Evolutionary conservation across 2,329 filamentous ascomycete species (phyloP).

Genomic region (Ploettnerulaceae sp.): DNA sequence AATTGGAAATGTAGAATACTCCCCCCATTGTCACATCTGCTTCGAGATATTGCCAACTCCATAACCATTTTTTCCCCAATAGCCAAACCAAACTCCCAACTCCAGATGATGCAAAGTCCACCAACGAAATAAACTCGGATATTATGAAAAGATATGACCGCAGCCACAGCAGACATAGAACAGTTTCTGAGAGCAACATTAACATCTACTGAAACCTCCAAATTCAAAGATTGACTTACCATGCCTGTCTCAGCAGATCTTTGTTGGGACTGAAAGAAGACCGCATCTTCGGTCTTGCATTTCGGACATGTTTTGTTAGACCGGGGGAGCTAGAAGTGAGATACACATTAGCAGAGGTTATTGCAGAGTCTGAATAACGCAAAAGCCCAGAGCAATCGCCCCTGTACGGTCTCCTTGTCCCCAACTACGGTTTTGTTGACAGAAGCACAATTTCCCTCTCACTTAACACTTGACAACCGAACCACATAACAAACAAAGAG

Average conservation of each 20-base stretch:
- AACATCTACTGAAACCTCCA: constrained; percentile 18
- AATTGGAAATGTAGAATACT: constrained; percentile 19
- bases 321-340: constrained; percentile 72
- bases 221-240: constrained; percentile 53
- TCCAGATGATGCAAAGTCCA: constrained; percentile 6
- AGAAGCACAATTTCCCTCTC: constrained; percentile 5
- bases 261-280: constrained; percentile 99
- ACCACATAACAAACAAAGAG: constrained; percentile 46
- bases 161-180: constrained; percentile 94
- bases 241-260: constrained; percentile 96
- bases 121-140: constrained; percentile 14
- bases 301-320: constrained; percentile 79
- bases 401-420: not conserved
- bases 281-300: constrained; percentile 83
- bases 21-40: constrained; percentile 4
- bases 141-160: constrained; percentile 73
- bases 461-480: constrained; percentile 39
- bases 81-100: constrained; percentile 14
- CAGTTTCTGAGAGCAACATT: constrained; percentile 59
- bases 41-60: constrained; percentile 10
- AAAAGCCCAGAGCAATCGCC: constrained; percentile 15
- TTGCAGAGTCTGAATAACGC: constrained; percentile 11
- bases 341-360: constrained; percentile 37
- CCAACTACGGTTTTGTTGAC: constrained; percentile 11
- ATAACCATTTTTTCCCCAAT: constrained; percentile 11